These are phyloP conservation scores for Letharia columbiana DNA, from an alignment of 495 filamentous ascomycete species.

Conservation along the genomic window DNA sequence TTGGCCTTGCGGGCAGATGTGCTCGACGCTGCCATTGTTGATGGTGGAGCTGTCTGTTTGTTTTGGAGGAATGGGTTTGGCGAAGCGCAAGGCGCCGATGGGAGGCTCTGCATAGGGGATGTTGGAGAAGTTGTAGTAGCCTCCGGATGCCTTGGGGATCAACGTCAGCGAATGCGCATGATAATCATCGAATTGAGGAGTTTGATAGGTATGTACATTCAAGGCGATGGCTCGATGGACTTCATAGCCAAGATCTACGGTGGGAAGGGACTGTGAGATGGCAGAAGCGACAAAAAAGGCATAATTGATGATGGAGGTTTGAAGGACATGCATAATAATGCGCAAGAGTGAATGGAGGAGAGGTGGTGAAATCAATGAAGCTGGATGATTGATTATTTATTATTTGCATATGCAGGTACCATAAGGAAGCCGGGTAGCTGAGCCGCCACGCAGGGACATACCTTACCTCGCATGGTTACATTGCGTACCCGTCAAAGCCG, in stretches of 20 bases:
- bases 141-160: neutral
- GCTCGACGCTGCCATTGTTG: slow-evolving; percentile 36
- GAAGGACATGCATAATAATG: no score
- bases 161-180: neutral
- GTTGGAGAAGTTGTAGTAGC: slow-evolving; percentile 47
- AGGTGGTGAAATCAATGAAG: no score
- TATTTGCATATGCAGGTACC: no score
- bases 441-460: no score
- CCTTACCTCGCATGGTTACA: no score
- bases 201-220: neutral
- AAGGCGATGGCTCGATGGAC: neutral
- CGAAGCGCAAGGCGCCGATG: slow-evolving; percentile 42
- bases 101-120: slow-evolving; percentile 52
- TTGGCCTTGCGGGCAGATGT: slow-evolving; percentile 35
- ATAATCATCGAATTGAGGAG: neutral
- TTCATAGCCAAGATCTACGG: neutral
- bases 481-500: no score
- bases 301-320: no score
- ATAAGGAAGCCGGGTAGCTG: no score
- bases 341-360: no score
- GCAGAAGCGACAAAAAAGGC: no score
- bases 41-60: slow-evolving; percentile 24
- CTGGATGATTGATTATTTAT: no score
- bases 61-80: slow-evolving; percentile 31
- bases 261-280: neutral